Conservation (phyloP, 179 eudicot species). For the Spergularia azorica region DNA sequence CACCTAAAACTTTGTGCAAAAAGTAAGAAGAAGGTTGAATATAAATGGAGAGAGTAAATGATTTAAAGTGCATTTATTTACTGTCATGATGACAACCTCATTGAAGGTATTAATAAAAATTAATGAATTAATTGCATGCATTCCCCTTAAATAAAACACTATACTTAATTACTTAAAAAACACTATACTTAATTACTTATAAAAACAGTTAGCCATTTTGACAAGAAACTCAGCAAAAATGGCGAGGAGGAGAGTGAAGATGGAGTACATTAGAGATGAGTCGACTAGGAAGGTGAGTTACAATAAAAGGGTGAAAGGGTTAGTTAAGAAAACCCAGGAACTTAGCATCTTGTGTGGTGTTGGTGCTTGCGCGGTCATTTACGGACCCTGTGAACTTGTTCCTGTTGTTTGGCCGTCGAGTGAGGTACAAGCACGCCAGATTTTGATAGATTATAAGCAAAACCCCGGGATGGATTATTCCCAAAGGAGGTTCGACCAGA, state of each 20-base stretch:
- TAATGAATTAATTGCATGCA: no score
- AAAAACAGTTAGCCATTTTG: no score
- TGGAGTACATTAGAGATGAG: constrained; percentile 15
- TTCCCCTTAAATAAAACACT: no score
- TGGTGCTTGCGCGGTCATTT: constrained; percentile 12
- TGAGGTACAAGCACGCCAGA: background rate
- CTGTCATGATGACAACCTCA: no score
- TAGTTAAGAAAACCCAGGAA: constrained; percentile 26
- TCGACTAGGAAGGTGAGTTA: constrained; percentile 6
- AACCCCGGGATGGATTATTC: background rate
- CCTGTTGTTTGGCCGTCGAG: constrained; percentile 17
- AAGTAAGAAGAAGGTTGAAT: no score
- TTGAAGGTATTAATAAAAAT: no score
- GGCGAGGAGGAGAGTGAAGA: constrained; percentile 16
- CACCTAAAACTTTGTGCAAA: no score
- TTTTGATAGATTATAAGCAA: background rate
- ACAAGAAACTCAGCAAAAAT: background rate
- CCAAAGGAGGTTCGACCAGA: constrained; percentile 11
- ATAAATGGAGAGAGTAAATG: no score
- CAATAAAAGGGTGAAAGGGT: constrained; percentile 3
- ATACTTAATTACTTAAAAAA: no score
- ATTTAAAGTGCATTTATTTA: no score
- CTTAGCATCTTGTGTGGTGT: constrained; percentile 20
- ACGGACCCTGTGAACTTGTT: background rate
- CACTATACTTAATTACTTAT: no score